Evolutionary conservation across 164 flowering plant genomes (phyloP), one percentile per base, ranked within the genome.

Genomic region (Vitis riparia): DNA sequence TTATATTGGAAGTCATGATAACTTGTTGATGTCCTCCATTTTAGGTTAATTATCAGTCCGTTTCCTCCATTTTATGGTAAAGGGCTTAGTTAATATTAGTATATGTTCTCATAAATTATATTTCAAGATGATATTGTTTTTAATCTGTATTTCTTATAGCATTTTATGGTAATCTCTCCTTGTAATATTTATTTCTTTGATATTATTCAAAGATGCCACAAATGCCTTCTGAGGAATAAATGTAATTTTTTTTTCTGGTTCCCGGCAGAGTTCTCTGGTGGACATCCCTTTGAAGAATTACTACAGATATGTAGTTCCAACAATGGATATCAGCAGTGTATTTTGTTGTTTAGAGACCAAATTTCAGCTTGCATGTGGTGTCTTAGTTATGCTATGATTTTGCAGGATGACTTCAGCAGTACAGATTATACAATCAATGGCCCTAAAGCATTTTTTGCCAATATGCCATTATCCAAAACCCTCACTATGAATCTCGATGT

Each of bases 401-500:
- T 84, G 73, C 91, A 95, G 99, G 99, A 93, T 78, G 99, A 95
- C 77, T 91, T 87, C 76, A 93, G 99, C 72, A 70, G 76, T 56
- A 77, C 77, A 62, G 98, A 89, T 78, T 68, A 64, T 60, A 74
- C 89, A 55, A 77, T 95, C 59, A 80, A 79, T 82, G 99, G 99
- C 2, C 98, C 99, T 4, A 88, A 86, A 80, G 99, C 99, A 65
- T 91, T 93, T 80, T 95, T 95, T 75, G 82, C 97, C 62, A 91
- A 93, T 74, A 93, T 93, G 99, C 99, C 99, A 57, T 74, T 93
- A 64, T 90, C 99, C 64, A 95, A 95, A 80, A 95, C 99, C 11
- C 93, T 95, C 56, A 95, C 99, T 64, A 95, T 95, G 99, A 93
- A 95, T 84, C 94, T 95, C n/a, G 99, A 95, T 84, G 99, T 95